Conservation (phyloP, 352 stramenopile species). For the Phytophthora litchii region DNA sequence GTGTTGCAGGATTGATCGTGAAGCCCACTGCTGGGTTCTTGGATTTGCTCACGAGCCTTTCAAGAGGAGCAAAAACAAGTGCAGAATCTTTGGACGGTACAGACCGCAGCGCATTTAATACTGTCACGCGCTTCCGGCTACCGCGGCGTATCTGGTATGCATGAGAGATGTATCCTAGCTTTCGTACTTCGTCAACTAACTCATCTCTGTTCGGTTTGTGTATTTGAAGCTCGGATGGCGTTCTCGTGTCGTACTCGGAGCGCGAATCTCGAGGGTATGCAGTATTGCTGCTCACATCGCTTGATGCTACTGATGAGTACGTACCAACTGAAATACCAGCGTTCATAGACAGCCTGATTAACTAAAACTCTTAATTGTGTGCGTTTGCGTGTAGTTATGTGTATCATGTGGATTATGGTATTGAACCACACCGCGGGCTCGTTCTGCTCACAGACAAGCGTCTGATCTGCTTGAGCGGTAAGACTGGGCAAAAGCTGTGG, state of each 20-base stretch:
- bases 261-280: constrained; percentile 77
- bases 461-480: constrained; percentile 74
- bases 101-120: constrained; percentile 45
- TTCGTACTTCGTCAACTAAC: constrained; percentile 1
- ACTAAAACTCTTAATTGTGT: not conserved
- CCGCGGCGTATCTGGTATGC: constrained; percentile 80
- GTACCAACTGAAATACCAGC: constrained; percentile 10
- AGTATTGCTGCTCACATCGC: constrained; percentile 73
- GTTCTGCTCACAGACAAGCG: constrained; percentile 86
- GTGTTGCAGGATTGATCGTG: constrained; percentile 80
- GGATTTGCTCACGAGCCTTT: constrained; percentile 83
- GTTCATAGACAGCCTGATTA: not conserved
- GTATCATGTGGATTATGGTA: constrained; percentile 82
- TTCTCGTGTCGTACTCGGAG: constrained; percentile 84
- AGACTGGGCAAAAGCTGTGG: constrained; percentile 81
- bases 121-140: constrained; percentile 68
- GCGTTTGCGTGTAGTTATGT: constrained; percentile 61
- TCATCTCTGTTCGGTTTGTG: constrained; percentile 1
- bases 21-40: constrained; percentile 86
- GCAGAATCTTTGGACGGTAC: constrained; percentile 77
- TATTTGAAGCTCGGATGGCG: constrained; percentile 62
- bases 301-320: constrained; percentile 85
- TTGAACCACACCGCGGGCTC: constrained; percentile 65
- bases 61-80: constrained; percentile 80
- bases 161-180: not conserved